Conservation (phyloP, 2,329 filamentous ascomycete species). For the Verticillium nonalfalfae region DNA sequence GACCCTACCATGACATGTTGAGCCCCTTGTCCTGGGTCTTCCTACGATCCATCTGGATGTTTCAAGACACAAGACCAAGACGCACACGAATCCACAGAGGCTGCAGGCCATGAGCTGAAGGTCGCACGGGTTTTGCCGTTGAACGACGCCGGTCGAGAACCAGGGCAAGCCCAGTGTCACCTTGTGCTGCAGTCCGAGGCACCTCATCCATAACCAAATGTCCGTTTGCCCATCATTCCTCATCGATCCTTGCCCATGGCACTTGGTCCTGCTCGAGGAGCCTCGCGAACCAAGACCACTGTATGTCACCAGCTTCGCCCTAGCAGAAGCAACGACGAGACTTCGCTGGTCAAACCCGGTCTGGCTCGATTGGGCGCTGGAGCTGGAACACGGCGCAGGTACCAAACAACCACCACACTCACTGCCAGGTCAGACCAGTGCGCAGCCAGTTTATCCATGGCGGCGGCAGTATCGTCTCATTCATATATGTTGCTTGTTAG, state of each 20-base stretch:
- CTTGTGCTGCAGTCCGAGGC: not conserved
- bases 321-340: not conserved
- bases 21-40: not conserved
- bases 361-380: not conserved
- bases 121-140: not conserved
- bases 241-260: not conserved
- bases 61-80: not conserved
- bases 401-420: not conserved
- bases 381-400: not conserved
- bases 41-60: not conserved
- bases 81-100: not conserved
- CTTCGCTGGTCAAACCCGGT: not conserved
- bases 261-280: not conserved
- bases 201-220: not conserved
- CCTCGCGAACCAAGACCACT: not conserved
- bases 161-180: not conserved
- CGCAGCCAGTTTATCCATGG: not conserved
- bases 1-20: conserved; percentile 10
- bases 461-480: not conserved
- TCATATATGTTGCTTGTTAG: too few species aligned
- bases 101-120: not conserved
- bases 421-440: too few species aligned
- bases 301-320: not conserved
- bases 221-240: not conserved
- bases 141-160: not conserved